Percentiles rank a stretch among this genome's conserved stretches.
Evolutionary conservation across 208 protist species (phyloP).

Genomic region (Herpetomonas muscarum): DNA sequence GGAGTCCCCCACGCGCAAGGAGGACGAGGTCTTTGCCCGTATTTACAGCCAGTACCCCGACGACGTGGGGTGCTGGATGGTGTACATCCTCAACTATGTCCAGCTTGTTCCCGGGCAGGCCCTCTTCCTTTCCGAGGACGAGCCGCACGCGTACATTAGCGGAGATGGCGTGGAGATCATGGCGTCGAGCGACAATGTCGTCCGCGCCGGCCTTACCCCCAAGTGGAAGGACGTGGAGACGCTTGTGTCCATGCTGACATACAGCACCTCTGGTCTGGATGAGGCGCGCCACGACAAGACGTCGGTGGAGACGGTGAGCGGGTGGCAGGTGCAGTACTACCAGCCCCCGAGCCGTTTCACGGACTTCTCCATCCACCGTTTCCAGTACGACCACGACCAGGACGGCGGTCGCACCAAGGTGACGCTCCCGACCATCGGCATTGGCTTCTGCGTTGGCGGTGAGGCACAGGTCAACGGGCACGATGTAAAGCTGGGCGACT

Average conservation of each 20-base stretch:
- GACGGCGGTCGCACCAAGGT: slow-evolving; percentile 28
- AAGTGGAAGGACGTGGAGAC: slow-evolving; percentile 97
- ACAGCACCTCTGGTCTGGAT: slow-evolving; percentile 66
- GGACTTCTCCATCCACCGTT: slow-evolving; percentile 81
- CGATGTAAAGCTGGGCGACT: slow-evolving; percentile 54
- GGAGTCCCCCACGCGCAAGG: slow-evolving; percentile 25
- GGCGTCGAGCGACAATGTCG: slow-evolving; percentile 97
- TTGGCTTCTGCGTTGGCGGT: slow-evolving; percentile 82
- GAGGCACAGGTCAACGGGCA: slow-evolving; percentile 63
- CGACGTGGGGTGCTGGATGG: slow-evolving; percentile 97
- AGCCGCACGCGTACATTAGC: slow-evolving; percentile 97
- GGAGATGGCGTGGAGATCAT: slow-evolving; percentile 98
- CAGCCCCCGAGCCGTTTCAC: slow-evolving; percentile 70
- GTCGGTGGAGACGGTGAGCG: slow-evolving; percentile 16
- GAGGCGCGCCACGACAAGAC: slow-evolving; percentile 44
- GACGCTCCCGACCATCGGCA: slow-evolving; percentile 73
- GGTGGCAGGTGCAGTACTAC: slow-evolving; percentile 84
- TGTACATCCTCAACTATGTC: slow-evolving; percentile 97
- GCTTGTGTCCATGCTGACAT: slow-evolving; percentile 91
- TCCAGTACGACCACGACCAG: slow-evolving; percentile 43
- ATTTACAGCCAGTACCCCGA: slow-evolving; percentile 93
- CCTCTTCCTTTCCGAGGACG: slow-evolving; percentile 95
- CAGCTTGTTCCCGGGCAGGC: slow-evolving; percentile 91
- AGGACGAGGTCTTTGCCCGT: slow-evolving; percentile 78
- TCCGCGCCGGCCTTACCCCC: slow-evolving; percentile 96